Conservation (phyloP, 208 protist genomes). For the Trypanosoma avium region DNA sequence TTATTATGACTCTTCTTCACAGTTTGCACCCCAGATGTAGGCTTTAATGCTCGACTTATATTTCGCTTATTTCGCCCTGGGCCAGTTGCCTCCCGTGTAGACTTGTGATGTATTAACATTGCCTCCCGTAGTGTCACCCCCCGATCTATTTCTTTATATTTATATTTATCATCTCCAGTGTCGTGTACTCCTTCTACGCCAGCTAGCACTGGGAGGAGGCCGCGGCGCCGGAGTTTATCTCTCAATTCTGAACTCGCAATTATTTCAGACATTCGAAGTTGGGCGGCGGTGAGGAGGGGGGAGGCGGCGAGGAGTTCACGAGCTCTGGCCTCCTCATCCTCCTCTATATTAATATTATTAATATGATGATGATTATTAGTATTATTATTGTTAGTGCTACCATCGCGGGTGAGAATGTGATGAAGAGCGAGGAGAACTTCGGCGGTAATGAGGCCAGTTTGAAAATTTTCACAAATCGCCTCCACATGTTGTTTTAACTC, state of each 20-base stretch:
- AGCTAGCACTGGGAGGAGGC: conserved; percentile 17
- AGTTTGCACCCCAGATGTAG: too few relatives aligned
- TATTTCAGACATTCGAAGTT: conserved; percentile 12
- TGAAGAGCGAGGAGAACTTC: conserved; percentile 48
- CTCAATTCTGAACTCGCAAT: conserved; percentile 26
- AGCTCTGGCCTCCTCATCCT: too few relatives aligned
- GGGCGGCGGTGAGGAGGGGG: conserved; percentile 12
- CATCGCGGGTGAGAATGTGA: conserved; percentile 23
- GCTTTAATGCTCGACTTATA: conserved; percentile 16
- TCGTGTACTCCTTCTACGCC: conserved; percentile 11
- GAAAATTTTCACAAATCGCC: conserved; percentile 19
- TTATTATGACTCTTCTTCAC: too few relatives aligned
- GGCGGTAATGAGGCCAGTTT: conserved; percentile 24
- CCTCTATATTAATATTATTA: too few relatives aligned
- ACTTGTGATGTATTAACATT: conserved; percentile 23
- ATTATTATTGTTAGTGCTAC: background rate
- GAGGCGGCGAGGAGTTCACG: conserved; percentile 16
- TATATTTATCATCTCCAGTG: background rate
- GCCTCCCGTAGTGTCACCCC: conserved; percentile 27
- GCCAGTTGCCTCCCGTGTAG: background rate
- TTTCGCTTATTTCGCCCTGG: background rate
- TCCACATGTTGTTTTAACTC: conserved; percentile 18
- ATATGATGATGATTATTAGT: too few relatives aligned
- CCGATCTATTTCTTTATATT: background rate
- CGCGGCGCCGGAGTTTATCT: conserved; percentile 23